These are phyloP conservation scores for Lachancea nothofagi DNA, from an alignment of 805 yeast genomes.

Conservation along the genomic window DNA sequence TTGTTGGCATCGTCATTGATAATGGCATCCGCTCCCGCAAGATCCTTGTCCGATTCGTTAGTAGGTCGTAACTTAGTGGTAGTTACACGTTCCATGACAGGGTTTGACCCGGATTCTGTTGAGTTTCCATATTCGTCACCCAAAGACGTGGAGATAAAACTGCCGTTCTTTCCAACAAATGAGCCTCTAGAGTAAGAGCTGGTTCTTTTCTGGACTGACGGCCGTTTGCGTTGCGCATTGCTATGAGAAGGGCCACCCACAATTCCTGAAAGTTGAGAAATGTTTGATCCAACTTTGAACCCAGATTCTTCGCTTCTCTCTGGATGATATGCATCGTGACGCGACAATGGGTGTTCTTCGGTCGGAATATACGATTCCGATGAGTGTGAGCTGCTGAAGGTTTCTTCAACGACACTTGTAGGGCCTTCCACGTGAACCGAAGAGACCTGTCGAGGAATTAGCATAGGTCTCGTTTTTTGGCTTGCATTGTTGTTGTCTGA, in stretches of 20 bases:
- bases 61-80: background rate
- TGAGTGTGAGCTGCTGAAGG: constrained; percentile 20
- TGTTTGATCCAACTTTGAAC: background rate
- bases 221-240: constrained; percentile 4
- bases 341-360: constrained; percentile 2
- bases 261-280: constrained; percentile 1
- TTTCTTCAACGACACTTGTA: constrained; percentile 15
- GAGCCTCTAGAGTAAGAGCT: constrained; percentile 10
- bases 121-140: constrained; percentile 2
- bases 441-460: constrained; percentile 8
- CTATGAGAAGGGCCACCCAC: background rate
- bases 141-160: constrained; percentile 8
- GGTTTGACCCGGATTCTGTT: background rate
- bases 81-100: background rate
- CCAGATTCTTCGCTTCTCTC: background rate
- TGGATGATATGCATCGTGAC: background rate
- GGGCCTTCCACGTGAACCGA: constrained; percentile 5
- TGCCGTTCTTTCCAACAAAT: constrained; percentile 10
- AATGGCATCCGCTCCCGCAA: background rate
- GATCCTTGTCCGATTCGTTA: background rate
- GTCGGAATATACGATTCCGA: constrained; percentile 9
- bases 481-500: background rate
- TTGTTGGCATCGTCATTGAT: background rate
- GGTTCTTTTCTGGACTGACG: background rate
- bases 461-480: constrained; percentile 6